Evolutionary conservation across 2,329 filamentous ascomycete genomes (phyloP).

Genomic region (Fusarium sp.): DNA sequence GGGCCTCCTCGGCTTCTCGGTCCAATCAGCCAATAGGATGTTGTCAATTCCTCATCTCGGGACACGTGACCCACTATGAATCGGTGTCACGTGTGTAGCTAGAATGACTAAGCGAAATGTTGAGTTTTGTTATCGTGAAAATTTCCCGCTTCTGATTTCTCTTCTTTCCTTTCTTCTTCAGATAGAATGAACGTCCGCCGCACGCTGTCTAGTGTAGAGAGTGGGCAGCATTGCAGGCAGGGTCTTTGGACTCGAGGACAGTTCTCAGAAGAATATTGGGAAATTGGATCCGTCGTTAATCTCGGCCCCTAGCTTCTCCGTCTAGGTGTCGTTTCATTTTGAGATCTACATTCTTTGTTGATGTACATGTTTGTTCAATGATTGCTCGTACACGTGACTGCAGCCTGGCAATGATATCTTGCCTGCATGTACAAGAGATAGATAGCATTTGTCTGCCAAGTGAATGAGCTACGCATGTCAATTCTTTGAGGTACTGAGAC

Average conservation of each 20-base stretch:
- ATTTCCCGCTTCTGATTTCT: neutral
- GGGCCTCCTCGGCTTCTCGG: slow-evolving; percentile 57
- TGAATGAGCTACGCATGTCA: no score
- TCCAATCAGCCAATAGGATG: slow-evolving; percentile 54
- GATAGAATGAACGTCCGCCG: slow-evolving; percentile 64
- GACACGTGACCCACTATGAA: slow-evolving; percentile 40
- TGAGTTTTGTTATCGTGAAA: slow-evolving; percentile 4
- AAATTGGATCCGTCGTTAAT: slow-evolving; percentile 67
- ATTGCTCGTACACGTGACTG: neutral
- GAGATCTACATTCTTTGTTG: slow-evolving; percentile 64
- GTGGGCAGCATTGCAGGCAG: slow-evolving; percentile 44
- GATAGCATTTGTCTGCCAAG: neutral
- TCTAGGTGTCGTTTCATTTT: slow-evolving; percentile 68
- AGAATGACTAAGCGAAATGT: slow-evolving; percentile 4
- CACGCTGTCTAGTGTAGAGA: slow-evolving; percentile 48
- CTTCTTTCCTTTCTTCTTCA: slow-evolving; percentile 54
- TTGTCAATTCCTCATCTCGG: slow-evolving; percentile 52
- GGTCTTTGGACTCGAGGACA: slow-evolving; percentile 51
- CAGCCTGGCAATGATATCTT: neutral
- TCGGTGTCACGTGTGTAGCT: slow-evolving; percentile 1
- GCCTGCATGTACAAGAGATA: no score
- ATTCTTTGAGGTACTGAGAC: no score
- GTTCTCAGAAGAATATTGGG: slow-evolving; percentile 58
- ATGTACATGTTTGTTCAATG: neutral
- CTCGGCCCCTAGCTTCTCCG: slow-evolving; percentile 60